These are phyloP conservation scores for Globisporangium spinosum DNA, from an alignment of 352 stramenopile species.

Conservation along the genomic window DNA sequence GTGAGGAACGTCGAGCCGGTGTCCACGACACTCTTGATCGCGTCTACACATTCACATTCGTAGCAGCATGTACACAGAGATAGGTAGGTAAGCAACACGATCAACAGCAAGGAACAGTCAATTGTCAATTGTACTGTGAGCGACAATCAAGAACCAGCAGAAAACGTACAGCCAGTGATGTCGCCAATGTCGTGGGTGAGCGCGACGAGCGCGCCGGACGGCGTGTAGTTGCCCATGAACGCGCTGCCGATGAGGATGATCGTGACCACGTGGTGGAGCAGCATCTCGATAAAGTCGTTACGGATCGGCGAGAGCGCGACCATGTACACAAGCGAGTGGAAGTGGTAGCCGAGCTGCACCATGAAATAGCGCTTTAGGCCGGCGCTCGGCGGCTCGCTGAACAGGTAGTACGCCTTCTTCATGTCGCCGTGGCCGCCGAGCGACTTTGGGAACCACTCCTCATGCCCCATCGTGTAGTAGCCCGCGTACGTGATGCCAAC, in stretches of 20 bases:
- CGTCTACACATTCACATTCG: conserved; percentile 30
- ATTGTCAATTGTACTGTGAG: too few species aligned
- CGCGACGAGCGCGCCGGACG: conserved; percentile 39
- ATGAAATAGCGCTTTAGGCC: conserved; percentile 46
- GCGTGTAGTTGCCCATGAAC: conserved; percentile 46
- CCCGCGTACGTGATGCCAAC: conserved; percentile 37
- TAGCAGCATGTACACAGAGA: not conserved
- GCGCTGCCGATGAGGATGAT: conserved; percentile 50
- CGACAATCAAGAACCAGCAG: not conserved
- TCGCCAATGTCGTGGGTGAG: conserved; percentile 56
- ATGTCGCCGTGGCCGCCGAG: conserved; percentile 36
- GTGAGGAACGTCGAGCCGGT: conserved; percentile 32
- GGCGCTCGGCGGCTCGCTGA: conserved; percentile 31
- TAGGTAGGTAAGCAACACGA: not conserved
- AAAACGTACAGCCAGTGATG: conserved; percentile 42
- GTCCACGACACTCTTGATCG: conserved; percentile 68
- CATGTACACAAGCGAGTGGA: conserved; percentile 54
- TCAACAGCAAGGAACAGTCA: not conserved
- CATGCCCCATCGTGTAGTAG: conserved; percentile 38
- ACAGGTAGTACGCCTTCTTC: conserved; percentile 26
- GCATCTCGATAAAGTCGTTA: conserved; percentile 61
- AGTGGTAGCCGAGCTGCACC: conserved; percentile 55
- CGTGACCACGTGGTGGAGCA: conserved; percentile 50
- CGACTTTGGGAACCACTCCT: conserved; percentile 39
- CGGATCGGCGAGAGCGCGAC: conserved; percentile 49